Evolutionary conservation across 164 flowering plant genomes (phyloP).

Genomic region (Chimonanthus salicifolius): DNA sequence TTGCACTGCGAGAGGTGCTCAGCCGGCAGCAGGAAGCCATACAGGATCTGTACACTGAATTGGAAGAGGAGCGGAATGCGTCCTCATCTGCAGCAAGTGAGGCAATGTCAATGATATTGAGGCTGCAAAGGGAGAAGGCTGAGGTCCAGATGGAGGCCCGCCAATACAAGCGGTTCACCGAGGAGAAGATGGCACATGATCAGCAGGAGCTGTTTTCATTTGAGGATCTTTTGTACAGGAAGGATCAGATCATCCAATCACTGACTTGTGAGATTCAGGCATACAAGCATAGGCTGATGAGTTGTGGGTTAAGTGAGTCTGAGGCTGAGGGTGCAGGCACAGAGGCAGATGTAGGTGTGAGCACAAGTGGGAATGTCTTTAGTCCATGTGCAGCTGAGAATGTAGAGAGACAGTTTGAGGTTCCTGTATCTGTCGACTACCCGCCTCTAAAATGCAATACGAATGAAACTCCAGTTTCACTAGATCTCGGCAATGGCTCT

Average conservation of each 20-base stretch:
- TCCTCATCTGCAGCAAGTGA: constrained; percentile 89
- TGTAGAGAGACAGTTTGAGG: constrained; percentile 33
- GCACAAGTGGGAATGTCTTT: not conserved
- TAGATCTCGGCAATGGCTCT: constrained; percentile 32
- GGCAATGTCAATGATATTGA: constrained; percentile 95
- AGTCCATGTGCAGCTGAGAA: constrained; percentile 20
- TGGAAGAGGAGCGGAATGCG: constrained; percentile 95
- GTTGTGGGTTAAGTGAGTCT: constrained; percentile 46
- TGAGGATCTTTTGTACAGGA: constrained; percentile 84
- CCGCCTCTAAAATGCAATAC: constrained; percentile 70
- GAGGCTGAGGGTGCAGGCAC: constrained; percentile 63
- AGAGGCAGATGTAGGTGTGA: not conserved
- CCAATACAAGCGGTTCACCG: constrained; percentile 81
- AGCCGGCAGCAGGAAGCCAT: constrained; percentile 63
- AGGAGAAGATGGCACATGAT: constrained; percentile 94
- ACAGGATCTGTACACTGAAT: constrained; percentile 61
- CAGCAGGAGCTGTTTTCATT: constrained; percentile 54
- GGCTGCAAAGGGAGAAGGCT: constrained; percentile 94
- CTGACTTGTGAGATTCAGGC: constrained; percentile 76
- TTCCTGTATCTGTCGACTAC: constrained; percentile 44
- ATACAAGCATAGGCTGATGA: constrained; percentile 88
- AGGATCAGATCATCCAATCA: constrained; percentile 72
- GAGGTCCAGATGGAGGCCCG: constrained; percentile 80
- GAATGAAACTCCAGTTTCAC: constrained; percentile 36
- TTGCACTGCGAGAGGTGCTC: constrained; percentile 65